Percentiles rank a stretch among this genome's conserved stretches.
phyloP scores from a whole-genome alignment of 768 basidiomycete species.

The Cystobasidium tubakii region DNA sequence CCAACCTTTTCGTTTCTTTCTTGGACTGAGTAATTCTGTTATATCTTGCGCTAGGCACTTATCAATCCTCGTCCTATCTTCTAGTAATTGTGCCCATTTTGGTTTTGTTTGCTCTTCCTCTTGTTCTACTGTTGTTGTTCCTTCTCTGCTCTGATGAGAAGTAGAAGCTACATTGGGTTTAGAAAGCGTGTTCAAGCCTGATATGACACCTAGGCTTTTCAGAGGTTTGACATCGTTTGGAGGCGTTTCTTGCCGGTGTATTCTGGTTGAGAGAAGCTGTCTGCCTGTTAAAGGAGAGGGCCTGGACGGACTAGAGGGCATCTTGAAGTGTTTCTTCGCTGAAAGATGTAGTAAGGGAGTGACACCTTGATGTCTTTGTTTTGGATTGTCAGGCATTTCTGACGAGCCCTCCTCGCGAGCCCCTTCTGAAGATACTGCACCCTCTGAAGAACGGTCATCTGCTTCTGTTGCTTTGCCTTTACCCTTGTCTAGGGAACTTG shows the following conservation, averaged over 20 bases:
- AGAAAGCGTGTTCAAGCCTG: neutral
- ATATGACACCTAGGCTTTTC: neutral
- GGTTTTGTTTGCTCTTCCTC: neutral
- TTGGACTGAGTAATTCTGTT: constrained; percentile 21
- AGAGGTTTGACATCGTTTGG: neutral
- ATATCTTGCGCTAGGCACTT: neutral
- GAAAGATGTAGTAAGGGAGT: neutral
- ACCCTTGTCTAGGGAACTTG: neutral
- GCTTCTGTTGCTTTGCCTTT: neutral
- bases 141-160: neutral
- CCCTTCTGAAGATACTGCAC: neutral
- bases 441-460: neutral
- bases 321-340: neutral
- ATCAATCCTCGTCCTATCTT: neutral
- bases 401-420: neutral
- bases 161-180: neutral
- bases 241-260: neutral
- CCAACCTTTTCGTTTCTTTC: constrained; percentile 32
- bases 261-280: neutral
- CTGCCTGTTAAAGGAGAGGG: neutral
- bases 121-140: neutral
- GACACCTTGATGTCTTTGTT: neutral
- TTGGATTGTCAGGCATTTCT: neutral
- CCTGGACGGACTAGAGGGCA: neutral
- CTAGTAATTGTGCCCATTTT: constrained; percentile 10